phyloP scores from a whole-genome alignment of 495 filamentous ascomycete species.

The Penicillium arizonense region DNA sequence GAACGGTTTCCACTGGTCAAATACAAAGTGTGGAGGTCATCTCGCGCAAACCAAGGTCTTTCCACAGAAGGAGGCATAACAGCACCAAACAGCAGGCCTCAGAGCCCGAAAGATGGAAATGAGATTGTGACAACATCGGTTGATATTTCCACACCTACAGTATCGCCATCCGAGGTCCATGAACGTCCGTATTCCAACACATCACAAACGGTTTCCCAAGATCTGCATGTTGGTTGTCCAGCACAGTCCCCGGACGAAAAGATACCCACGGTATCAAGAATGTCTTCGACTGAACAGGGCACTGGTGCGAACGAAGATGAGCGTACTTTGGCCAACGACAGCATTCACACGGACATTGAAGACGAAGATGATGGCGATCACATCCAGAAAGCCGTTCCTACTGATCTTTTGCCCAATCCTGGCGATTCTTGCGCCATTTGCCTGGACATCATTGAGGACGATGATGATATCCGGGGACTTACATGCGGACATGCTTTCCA shows the following conservation, averaged over 20 bases:
- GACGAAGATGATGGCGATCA: slow-evolving; percentile 84
- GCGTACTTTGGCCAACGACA: slow-evolving; percentile 12
- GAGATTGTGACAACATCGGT: slow-evolving; percentile 11
- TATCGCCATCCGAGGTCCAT: slow-evolving; percentile 10
- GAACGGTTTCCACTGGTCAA: slow-evolving; percentile 92
- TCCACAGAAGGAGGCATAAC: slow-evolving; percentile 82
- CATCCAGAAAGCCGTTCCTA: slow-evolving; percentile 76
- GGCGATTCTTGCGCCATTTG: slow-evolving; percentile 97
- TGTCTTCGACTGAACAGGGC: neutral
- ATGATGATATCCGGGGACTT: slow-evolving; percentile 91
- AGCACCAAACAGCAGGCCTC: slow-evolving; percentile 50
- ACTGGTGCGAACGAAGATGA: slow-evolving; percentile 12
- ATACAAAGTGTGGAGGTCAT: slow-evolving; percentile 92
- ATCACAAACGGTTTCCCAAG: slow-evolving; percentile 13
- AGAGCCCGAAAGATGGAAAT: slow-evolving; percentile 23
- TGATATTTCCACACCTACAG: slow-evolving; percentile 8
- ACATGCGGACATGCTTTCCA: slow-evolving; percentile 98
- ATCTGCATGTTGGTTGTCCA: slow-evolving; percentile 4
- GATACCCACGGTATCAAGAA: neutral
- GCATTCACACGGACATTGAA: slow-evolving; percentile 23
- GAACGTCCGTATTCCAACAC: slow-evolving; percentile 13
- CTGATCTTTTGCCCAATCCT: slow-evolving; percentile 79
- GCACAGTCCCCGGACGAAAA: slow-evolving; percentile 21
- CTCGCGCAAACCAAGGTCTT: slow-evolving; percentile 78
- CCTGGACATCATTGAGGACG: slow-evolving; percentile 87